phyloP scores from a whole-genome alignment of 164 flowering plant species.

The Piper betle region DNA sequence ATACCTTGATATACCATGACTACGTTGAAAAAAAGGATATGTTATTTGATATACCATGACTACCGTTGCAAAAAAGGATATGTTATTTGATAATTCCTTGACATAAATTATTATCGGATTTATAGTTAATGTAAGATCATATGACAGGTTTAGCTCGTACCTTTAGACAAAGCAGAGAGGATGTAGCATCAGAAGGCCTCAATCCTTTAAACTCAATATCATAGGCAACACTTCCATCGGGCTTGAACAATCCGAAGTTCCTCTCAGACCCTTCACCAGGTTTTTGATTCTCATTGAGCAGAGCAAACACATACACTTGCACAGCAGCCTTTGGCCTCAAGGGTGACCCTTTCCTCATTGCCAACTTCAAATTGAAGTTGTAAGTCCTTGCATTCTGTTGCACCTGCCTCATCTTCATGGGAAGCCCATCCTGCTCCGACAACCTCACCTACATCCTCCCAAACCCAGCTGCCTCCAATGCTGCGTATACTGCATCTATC shows the following conservation, averaged over 20 bases:
- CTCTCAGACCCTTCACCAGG: constrained; percentile 76
- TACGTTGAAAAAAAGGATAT: no score
- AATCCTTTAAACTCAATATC: constrained; percentile 74
- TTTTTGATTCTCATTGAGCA: constrained; percentile 74
- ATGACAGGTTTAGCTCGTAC: constrained; percentile 13
- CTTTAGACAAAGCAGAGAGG: constrained; percentile 28
- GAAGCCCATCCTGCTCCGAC: constrained; percentile 90
- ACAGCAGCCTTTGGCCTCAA: constrained; percentile 40
- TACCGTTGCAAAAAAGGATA: no score
- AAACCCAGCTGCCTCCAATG: constrained; percentile 60
- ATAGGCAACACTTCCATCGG: constrained; percentile 81
- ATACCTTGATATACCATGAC: no score
- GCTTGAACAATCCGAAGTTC: constrained; percentile 78
- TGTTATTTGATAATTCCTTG: no score
- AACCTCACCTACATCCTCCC: constrained; percentile 57
- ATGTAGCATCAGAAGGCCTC: constrained; percentile 25
- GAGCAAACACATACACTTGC: constrained; percentile 64
- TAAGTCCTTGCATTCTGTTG: constrained; percentile 62
- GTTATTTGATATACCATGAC: no score
- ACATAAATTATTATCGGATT: no score
- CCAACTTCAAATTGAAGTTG: constrained; percentile 37
- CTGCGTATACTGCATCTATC: constrained; percentile 64
- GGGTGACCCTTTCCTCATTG: constrained; percentile 71
- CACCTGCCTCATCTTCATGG: constrained; percentile 68
- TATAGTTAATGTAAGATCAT: no score